Conservation (phyloP, 2,329 filamentous ascomycete genomes). For the Pyrenophora tritici-repentis region DNA sequence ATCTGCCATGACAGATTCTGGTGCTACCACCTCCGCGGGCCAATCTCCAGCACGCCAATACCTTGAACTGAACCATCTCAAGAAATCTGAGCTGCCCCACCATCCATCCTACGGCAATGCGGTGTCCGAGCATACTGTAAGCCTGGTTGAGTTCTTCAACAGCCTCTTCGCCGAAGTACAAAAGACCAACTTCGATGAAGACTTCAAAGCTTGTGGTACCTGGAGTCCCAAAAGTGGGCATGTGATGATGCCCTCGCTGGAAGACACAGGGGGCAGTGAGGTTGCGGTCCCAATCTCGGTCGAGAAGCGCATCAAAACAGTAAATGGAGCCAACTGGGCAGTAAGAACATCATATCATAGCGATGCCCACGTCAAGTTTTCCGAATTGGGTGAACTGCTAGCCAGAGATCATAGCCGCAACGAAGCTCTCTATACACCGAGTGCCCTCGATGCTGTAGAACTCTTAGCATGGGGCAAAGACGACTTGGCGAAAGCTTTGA, state of each 20-base stretch:
- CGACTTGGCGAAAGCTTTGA: conserved; percentile 30
- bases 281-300: conserved; percentile 17
- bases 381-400: conserved; percentile 66
- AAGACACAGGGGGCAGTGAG: background rate
- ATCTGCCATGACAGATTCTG: conserved; percentile 9
- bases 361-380: conserved; percentile 57
- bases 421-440: conserved; percentile 64
- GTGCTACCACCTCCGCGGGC: background rate
- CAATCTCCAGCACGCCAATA: conserved; percentile 4
- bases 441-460: conserved; percentile 56
- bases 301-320: conserved; percentile 22
- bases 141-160: conserved; percentile 22
- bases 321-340: conserved; percentile 63
- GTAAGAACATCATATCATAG: conserved; percentile 62
- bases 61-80: conserved; percentile 14
- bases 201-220: conserved; percentile 16
- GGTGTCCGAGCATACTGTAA: conserved; percentile 5
- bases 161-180: conserved; percentile 24
- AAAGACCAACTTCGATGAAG: conserved; percentile 22
- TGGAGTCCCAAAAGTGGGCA: conserved; percentile 17
- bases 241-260: conserved; percentile 18
- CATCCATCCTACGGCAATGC: conserved; percentile 19
- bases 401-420: conserved; percentile 62
- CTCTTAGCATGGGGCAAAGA: conserved; percentile 52
- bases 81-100: conserved; percentile 23